Evolutionary conservation across 2,329 filamentous ascomycete genomes (phyloP), one percentile per base, ranked within the genome.

Genomic region (Bipolaris gigantea): DNA sequence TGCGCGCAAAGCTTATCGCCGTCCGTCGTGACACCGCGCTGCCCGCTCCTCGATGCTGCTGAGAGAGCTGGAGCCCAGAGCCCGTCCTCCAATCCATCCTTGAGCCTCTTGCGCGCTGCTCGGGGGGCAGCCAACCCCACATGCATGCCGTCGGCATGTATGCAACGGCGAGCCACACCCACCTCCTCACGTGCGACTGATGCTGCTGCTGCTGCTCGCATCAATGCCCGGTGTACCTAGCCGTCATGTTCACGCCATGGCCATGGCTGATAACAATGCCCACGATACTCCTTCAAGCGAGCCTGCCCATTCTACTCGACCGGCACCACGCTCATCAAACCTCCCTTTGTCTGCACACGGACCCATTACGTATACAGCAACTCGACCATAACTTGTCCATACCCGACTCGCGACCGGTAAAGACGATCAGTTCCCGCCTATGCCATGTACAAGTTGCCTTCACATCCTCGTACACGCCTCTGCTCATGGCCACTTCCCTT

Each of bases 1-100:
- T 42, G 32, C 57, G 36, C 51, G 33, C 34, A 44, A 56, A 48
- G 53, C 52, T 53, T 49, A 47, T 50, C 50, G 47, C 32, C 19
- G 13, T 18, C 21, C 38, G 30, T 48, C 48, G 42, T 52, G 44
- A 45, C 44, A 53, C 53, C 40, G 10, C 27, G 13, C 30, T 32
- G 36, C 16, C 35, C 35, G 4, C 8, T 16, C 36, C 33, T 30
- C 47, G 10, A 30, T 10, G 27, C 27, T 30, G 27, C 10, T 30
- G 25, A 8, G 27, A 30, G 27, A 11, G 27, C 27, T 13, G 10
- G 27, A 30, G 27, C 27, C 27, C 5, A 9, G 27, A 30, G 27
- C 27, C 27, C 27, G 10, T 34, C 18, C 30, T 45, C 40, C 39
- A 36, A 32, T 36, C 13, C 19, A 18, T 16, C 7, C 11, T 16